phyloP scores from a whole-genome alignment of 2,329 filamentous ascomycete genomes.

The Stenocarpella maydis region DNA sequence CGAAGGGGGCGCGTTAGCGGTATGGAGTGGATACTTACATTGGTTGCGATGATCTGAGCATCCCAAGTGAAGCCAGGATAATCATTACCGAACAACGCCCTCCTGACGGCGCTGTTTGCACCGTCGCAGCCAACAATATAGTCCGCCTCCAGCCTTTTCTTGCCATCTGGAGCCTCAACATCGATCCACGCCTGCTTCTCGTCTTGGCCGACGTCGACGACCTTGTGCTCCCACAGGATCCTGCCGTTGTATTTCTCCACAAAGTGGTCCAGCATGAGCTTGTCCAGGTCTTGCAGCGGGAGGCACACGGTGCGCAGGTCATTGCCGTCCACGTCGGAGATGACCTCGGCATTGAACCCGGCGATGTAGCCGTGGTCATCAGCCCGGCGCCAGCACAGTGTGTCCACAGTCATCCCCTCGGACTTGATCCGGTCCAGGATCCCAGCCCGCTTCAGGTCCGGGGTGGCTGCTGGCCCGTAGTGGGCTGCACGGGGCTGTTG shows the following conservation, averaged over 20 bases:
- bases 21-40: conserved; percentile 51
- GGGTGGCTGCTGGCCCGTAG: conserved; percentile 66
- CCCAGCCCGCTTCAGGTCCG: conserved; percentile 66
- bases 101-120: conserved; percentile 57
- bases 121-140: conserved; percentile 67
- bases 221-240: conserved; percentile 56
- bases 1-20: no score
- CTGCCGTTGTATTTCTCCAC: conserved; percentile 45
- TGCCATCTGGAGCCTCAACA: conserved; percentile 49
- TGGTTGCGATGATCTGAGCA: conserved; percentile 68
- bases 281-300: conserved; percentile 52
- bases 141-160: conserved; percentile 53
- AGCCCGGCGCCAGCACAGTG: conserved; percentile 50
- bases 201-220: conserved; percentile 57
- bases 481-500: conserved; percentile 69
- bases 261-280: conserved; percentile 53
- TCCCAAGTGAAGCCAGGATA: conserved; percentile 69
- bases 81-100: conserved; percentile 60
- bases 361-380: conserved; percentile 48
- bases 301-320: conserved; percentile 52
- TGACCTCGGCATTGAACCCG: conserved; percentile 46
- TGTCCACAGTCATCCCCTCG: conserved; percentile 49
- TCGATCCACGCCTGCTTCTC: conserved; percentile 54
- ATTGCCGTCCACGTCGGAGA: conserved; percentile 48
- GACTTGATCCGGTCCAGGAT: conserved; percentile 56